phyloP scores from a whole-genome alignment of 2,329 filamentous ascomycete genomes.

The Talaromyces sp. region DNA sequence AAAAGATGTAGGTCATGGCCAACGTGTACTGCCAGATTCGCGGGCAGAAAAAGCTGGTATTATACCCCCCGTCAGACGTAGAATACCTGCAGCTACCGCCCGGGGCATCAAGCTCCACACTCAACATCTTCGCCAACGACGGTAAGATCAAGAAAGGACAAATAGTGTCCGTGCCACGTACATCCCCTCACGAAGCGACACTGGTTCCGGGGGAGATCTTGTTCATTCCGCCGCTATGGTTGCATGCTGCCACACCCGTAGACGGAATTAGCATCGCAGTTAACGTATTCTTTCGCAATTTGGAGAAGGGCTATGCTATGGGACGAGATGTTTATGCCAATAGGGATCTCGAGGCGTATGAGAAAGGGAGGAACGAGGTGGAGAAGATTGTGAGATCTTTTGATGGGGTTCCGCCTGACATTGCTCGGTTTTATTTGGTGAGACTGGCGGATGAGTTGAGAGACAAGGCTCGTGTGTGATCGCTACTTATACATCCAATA shows the following conservation, averaged over 20 bases:
- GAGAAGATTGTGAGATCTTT: slow-evolving; percentile 55
- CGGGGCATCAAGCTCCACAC: slow-evolving; percentile 74
- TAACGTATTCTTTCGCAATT: slow-evolving; percentile 82
- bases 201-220: slow-evolving; percentile 71
- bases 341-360: slow-evolving; percentile 77
- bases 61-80: slow-evolving; percentile 78
- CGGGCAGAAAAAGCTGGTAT: slow-evolving; percentile 68
- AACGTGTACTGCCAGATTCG: slow-evolving; percentile 79
- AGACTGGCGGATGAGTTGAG: slow-evolving; percentile 67
- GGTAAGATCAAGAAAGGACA: slow-evolving; percentile 32
- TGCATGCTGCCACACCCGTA: slow-evolving; percentile 60
- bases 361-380: slow-evolving; percentile 72
- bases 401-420: slow-evolving; percentile 59
- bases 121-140: slow-evolving; percentile 62
- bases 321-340: slow-evolving; percentile 88
- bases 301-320: slow-evolving; percentile 64
- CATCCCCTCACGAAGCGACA: slow-evolving; percentile 64
- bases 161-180: slow-evolving; percentile 56
- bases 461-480: slow-evolving; percentile 28
- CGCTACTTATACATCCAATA: not conserved
- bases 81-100: slow-evolving; percentile 66
- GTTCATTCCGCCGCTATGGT: slow-evolving; percentile 79
- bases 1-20: slow-evolving; percentile 65
- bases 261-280: slow-evolving; percentile 67
- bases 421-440: slow-evolving; percentile 71